Percentiles rank a stretch among this genome's conserved stretches.
Conservation (phyloP, 2,329 filamentous ascomycete genomes). For the Alternaria conjuncta region DNA sequence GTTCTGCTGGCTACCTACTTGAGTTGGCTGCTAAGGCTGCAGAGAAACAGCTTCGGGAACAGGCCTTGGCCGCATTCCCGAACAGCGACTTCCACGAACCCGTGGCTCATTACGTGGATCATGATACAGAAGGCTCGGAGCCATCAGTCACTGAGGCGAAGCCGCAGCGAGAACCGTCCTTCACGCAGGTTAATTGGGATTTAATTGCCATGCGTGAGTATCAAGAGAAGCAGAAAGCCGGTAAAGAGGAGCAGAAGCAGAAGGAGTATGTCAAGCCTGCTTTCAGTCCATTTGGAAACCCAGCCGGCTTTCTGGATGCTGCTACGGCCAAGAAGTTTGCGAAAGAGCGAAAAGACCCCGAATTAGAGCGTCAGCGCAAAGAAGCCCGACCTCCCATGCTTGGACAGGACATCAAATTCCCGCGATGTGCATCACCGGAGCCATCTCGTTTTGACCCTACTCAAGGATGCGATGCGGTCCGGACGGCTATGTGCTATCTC, state of each 20-base stretch:
- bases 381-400: conserved; percentile 82
- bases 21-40: conserved; percentile 80
- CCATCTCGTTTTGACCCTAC: conserved; percentile 83
- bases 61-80: conserved; percentile 77
- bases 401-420: conserved; percentile 79
- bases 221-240: conserved; percentile 64
- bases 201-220: conserved; percentile 82
- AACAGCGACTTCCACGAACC: conserved; percentile 72
- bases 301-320: conserved; percentile 37
- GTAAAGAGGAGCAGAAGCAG: conserved; percentile 29
- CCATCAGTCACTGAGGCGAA: conserved; percentile 20
- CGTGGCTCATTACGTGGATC: conserved; percentile 73
- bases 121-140: conserved; percentile 57
- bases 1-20: conserved; percentile 77
- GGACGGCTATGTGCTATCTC: conserved; percentile 57
- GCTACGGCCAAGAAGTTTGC: conserved; percentile 34
- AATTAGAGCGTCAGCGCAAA: conserved; percentile 63
- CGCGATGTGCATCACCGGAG: conserved; percentile 81
- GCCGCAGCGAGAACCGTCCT: conserved; percentile 65
- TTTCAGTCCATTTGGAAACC: conserved; percentile 49
- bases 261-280: conserved; percentile 24
- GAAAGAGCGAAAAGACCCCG: conserved; percentile 46
- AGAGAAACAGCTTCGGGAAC: conserved; percentile 79
- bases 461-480: conserved; percentile 62
- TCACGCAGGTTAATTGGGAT: conserved; percentile 72